A percentile compares a stretch with the other conserved stretches of the same genome.
Conservation (phyloP, 306 rosid genomes). For the Bauhinia variegata region DNA sequence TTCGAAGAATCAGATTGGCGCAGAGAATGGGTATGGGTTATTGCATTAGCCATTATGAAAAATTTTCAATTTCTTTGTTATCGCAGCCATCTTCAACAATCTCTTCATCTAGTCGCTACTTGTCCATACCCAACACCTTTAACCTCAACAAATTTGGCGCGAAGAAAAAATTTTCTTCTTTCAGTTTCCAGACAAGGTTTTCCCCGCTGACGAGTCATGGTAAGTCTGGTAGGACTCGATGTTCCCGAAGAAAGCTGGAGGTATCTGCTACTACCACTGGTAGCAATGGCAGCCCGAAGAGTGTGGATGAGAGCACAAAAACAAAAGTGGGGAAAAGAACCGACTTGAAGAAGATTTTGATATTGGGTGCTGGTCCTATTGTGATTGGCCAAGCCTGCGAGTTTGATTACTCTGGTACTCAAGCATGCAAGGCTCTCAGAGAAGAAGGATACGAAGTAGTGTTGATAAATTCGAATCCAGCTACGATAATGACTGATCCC, state of each 20-base stretch:
- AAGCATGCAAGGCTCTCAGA: slow-evolving; percentile 87
- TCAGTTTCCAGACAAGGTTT: slow-evolving; percentile 42
- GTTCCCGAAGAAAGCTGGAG: slow-evolving; percentile 29
- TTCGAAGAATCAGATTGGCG: background rate
- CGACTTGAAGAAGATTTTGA: slow-evolving; percentile 86
- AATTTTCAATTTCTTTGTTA: slow-evolving; percentile 16
- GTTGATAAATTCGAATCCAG: slow-evolving; percentile 90
- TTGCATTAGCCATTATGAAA: slow-evolving; percentile 39
- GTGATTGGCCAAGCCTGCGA: slow-evolving; percentile 97
- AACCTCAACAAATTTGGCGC: slow-evolving; percentile 21
- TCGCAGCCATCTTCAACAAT: slow-evolving; percentile 14
- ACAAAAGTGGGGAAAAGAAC: slow-evolving; percentile 63
- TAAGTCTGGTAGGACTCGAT: background rate
- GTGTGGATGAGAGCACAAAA: background rate
- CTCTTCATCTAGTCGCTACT: slow-evolving; percentile 15
- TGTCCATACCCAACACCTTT: slow-evolving; percentile 29
- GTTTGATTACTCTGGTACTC: slow-evolving; percentile 95
- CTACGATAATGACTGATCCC: slow-evolving; percentile 98
- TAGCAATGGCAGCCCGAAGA: background rate
- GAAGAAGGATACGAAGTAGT: slow-evolving; percentile 90
- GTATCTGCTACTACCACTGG: background rate
- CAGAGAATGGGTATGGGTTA: slow-evolving; percentile 33
- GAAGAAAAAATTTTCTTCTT: slow-evolving; percentile 6
- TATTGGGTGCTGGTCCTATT: slow-evolving; percentile 93
- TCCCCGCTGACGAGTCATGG: background rate